Conservation (phyloP, 371 early-diverging fungal species). For the Chytridium lagenaria region DNA sequence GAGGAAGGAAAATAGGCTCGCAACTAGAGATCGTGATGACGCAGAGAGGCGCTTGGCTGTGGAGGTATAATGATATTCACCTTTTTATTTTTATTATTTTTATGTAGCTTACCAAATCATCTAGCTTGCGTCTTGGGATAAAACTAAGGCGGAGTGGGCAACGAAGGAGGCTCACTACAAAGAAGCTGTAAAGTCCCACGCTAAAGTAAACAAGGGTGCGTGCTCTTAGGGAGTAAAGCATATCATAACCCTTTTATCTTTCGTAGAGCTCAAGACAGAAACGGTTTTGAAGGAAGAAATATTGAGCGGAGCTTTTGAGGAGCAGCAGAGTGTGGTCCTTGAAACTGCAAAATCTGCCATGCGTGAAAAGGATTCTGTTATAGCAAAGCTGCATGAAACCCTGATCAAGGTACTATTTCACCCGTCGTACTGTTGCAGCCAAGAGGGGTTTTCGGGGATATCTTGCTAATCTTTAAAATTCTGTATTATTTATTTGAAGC, state of each 20-base stretch:
- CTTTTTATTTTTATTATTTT: background rate
- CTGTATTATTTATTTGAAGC: background rate
- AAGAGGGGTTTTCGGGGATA: too few relatives aligned
- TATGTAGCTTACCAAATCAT: background rate
- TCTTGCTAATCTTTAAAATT: too few relatives aligned
- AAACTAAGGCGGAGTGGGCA: constrained; percentile 10
- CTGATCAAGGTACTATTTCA: background rate
- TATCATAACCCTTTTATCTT: background rate
- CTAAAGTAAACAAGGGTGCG: constrained; percentile 15
- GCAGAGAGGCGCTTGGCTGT: background rate
- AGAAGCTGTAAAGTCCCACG: constrained; percentile 21
- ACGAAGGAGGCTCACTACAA: constrained; percentile 12
- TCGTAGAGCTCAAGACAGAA: constrained; percentile 10
- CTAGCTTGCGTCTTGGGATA: constrained; percentile 23
- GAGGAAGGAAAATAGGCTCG: constrained; percentile 4
- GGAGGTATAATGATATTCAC: too few relatives aligned
- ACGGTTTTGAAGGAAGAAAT: background rate
- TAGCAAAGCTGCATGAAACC: background rate
- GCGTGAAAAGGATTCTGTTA: background rate
- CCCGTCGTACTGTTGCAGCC: background rate
- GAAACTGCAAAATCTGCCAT: background rate
- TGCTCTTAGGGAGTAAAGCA: background rate
- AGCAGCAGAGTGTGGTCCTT: background rate
- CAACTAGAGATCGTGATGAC: background rate
- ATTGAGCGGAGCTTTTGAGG: background rate